Evolutionary conservation across 148 eudicot genomes (phyloP), one percentile per base, ranked within the genome.

Genomic region (Arbutus unedo): DNA sequence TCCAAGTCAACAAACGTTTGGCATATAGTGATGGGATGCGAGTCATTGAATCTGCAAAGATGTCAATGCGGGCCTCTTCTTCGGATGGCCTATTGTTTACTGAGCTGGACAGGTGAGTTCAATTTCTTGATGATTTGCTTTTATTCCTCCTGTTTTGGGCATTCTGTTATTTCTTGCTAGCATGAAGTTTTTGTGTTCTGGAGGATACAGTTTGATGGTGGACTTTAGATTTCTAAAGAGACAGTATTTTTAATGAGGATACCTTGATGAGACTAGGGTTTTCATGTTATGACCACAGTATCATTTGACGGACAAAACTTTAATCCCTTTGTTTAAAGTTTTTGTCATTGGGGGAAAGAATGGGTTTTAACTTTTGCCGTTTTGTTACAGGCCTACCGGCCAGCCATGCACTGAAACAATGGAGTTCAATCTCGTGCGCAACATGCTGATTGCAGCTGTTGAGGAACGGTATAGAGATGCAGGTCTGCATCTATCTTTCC

Each of bases 381-480:
- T 79, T 64, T 76, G 44, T 84, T 72, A 13, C 91, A 95, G 98
- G 88, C 96, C 98, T 18, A 92, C 81, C 82, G 92, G 93, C 45
- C 83, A 93, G 83, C 91, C 93, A 66, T 90, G 95, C 81, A 76
- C 84, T 80, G 98, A 91, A 84, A 90, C 98, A 59, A 87, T 88
- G 71, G 98, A 96, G 87, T 92, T 94, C 76, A 83, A 87, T 88
- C 88, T 96, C 76, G 79, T 96, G 66, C 87, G 94, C 19, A 96
- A 93, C 86, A 96, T 96, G 98, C 89, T 91, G 84, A 91, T 91
- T 87, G 98, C 98, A 83, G 95, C 92, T 81, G 87, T 83, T 70
- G 97, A 94, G 84, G 98, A 93, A 85, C 95, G 98, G n/a, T 96
- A 93, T 84, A 86, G 73, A 83, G 98, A 96, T 83, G 98, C 98